Percentiles rank a stretch among this genome's conserved stretches.
Evolutionary conservation across 108 stramenopile species (phyloP).

Genomic region (Fragilaria radians): DNA sequence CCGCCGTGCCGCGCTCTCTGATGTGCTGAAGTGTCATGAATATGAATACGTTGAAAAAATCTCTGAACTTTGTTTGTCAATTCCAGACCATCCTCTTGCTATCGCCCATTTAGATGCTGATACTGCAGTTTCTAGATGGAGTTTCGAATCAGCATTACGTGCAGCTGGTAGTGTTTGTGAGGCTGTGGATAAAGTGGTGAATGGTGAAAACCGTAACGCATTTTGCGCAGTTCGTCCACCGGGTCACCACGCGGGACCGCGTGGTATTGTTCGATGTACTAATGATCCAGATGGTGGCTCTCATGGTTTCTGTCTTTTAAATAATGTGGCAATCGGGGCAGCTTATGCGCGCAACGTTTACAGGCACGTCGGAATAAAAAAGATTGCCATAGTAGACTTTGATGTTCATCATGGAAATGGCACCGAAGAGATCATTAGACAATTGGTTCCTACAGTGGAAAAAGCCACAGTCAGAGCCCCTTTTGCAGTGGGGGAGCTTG

Average conservation of each 20-base stretch:
- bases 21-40: constrained; percentile 80
- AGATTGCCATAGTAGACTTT: constrained; percentile 86
- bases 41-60: constrained; percentile 84
- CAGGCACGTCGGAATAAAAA: constrained; percentile 72
- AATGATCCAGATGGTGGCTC: constrained; percentile 85
- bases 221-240: constrained; percentile 98
- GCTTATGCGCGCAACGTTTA: constrained; percentile 93
- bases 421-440: constrained; percentile 89
- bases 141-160: constrained; percentile 81
- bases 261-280: constrained; percentile 88
- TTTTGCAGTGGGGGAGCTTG: constrained; percentile 67
- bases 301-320: constrained; percentile 97
- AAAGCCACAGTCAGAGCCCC: constrained; percentile 66
- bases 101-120: constrained; percentile 82
- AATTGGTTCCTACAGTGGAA: constrained; percentile 74
- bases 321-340: constrained; percentile 98
- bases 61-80: constrained; percentile 59
- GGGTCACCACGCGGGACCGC: constrained; percentile 97
- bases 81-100: constrained; percentile 79
- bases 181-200: constrained; percentile 79
- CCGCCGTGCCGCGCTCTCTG: constrained; percentile 69
- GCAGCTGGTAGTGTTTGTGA: constrained; percentile 89
- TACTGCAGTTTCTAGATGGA: constrained; percentile 83
- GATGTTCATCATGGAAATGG: constrained; percentile 98
- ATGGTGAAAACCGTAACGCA: constrained; percentile 74